phyloP scores from a whole-genome alignment of 495 filamentous ascomycete genomes.

The Penicillium lividum region DNA sequence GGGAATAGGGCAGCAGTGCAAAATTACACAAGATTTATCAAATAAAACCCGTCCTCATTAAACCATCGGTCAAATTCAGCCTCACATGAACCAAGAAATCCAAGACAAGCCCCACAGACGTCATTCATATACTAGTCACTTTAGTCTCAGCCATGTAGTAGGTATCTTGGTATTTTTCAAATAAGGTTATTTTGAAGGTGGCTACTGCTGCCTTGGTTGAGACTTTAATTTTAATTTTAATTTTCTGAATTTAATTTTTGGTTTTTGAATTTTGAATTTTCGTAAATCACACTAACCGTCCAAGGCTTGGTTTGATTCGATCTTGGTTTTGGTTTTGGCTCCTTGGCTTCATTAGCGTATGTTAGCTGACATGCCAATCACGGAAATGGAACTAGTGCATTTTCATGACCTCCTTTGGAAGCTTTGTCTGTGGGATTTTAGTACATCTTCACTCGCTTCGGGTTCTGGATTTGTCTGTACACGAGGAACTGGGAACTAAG shows the following conservation, averaged over 20 bases:
- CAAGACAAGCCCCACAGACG: neutral
- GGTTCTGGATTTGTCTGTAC: neutral
- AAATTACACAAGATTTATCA: neutral
- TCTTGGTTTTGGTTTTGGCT: neutral
- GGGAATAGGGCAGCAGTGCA: neutral
- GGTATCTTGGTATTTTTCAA: neutral
- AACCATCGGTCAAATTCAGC: neutral
- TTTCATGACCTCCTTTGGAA: neutral
- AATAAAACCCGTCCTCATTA: neutral
- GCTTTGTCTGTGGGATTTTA: neutral
- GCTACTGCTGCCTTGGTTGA: neutral
- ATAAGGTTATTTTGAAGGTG: slow-evolving; percentile 4
- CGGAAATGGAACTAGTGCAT: neutral
- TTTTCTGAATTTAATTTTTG: neutral
- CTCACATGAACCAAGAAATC: neutral
- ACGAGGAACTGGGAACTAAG: too few species aligned
- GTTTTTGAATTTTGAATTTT: neutral
- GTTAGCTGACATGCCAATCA: neutral
- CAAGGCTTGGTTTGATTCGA: neutral
- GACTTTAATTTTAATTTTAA: neutral
- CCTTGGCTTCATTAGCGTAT: neutral
- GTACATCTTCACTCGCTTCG: neutral
- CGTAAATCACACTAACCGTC: neutral
- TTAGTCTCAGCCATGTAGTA: neutral
- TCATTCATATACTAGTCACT: neutral